Conservation (phyloP, 2,329 filamentous ascomycete species). For the Hymenoscyphus linearis region DNA sequence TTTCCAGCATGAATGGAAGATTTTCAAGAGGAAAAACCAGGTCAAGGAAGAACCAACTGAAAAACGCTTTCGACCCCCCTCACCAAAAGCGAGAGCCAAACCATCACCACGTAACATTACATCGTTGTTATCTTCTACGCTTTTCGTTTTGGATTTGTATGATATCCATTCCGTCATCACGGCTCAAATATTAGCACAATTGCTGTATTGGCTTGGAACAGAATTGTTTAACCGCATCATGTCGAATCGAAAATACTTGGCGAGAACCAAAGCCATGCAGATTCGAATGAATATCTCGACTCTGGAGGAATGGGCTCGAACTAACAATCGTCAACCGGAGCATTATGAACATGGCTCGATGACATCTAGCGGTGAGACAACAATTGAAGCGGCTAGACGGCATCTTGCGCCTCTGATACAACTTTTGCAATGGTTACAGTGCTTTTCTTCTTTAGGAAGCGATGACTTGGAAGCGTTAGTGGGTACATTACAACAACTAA, state of each 20-base stretch:
- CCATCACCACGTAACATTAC: constrained; percentile 92
- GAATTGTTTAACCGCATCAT: constrained; percentile 98
- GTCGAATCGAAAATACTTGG: constrained; percentile 90
- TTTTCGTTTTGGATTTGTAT: constrained; percentile 97
- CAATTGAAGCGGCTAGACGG: constrained; percentile 73
- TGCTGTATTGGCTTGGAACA: constrained; percentile 93
- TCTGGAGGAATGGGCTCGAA: constrained; percentile 90
- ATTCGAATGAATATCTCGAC: constrained; percentile 98
- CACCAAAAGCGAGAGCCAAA: constrained; percentile 87
- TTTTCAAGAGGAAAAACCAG: constrained; percentile 88
- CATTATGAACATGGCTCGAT: constrained; percentile 93
- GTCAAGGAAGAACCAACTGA: constrained; percentile 86
- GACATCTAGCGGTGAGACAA: constrained; percentile 77
- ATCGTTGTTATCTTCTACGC: constrained; percentile 86
- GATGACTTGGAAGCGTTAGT: constrained; percentile 87
- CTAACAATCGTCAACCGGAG: constrained; percentile 89
- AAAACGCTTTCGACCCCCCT: constrained; percentile 86
- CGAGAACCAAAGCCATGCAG: constrained; percentile 97
- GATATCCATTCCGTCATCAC: constrained; percentile 97
- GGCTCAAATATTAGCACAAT: constrained; percentile 82
- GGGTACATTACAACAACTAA: constrained; percentile 83
- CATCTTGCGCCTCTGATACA: constrained; percentile 91
- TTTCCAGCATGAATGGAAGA: constrained; percentile 98
- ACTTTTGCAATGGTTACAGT: constrained; percentile 93
- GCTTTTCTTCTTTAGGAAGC: constrained; percentile 81